Evolutionary conservation across 2,329 filamentous ascomycete genomes (phyloP), one percentile per base, ranked within the genome.

Genomic region (Alternaria arbusti): DNA sequence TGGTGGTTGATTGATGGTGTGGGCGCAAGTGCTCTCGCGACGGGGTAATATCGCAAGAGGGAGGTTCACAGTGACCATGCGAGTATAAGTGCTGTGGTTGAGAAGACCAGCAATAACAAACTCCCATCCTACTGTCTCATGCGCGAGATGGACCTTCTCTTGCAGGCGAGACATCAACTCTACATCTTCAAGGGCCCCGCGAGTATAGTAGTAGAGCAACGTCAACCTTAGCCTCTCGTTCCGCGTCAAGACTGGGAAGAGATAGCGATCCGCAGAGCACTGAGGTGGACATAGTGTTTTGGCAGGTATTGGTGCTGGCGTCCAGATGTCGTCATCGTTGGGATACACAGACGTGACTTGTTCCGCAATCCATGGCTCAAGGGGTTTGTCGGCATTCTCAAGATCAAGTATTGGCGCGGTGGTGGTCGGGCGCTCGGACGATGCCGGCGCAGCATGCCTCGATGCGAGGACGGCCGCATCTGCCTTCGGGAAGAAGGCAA

Each of bases 131-230:
- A 80, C 78, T 1, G 79, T 79, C 22, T 84, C 79, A 23, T 79
- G 73, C 0, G 80, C 81, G 3, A 85, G 70, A 15, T 75, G 70
- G 0, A 82, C 76, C 62, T 84, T 84, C 25, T 83, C 80, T 25
- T 83, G 82, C 4, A 85, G 65, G 0, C 79, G 76, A 3, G 75
- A 76, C 15, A 84, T 70, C 36, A 84, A 72, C 36, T 83, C 82
- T 7, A 64, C 64, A 56, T 85, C 81, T 8, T 81, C 68, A 11
- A 80, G 67, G 9, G 83, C 72, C 5, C 78, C 78, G 26, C 75
- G 74, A 1, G 82, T 82, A 32, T 84, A 83, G 59, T 85, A 85
- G 76, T 80, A 85, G 0, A 83, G 68, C 67, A 79, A 74, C 2
- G 79, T 80, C 46, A 82, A 66, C 26, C 80, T 75, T 6, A 80